Conservation (phyloP, 2,329 filamentous ascomycete species). For the Aspergillus japonicus region DNA sequence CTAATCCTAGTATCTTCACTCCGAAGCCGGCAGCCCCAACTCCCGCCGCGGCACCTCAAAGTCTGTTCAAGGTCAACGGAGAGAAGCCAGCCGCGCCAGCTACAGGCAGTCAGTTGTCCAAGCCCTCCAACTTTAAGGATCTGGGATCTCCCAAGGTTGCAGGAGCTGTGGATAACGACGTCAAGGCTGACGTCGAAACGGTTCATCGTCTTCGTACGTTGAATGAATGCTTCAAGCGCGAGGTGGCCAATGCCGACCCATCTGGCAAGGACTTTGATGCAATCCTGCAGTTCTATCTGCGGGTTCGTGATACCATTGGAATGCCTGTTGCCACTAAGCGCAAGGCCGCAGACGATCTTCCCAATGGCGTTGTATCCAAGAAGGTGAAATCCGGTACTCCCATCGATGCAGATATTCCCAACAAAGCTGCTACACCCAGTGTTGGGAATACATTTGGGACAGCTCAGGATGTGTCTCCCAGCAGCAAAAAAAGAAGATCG, state of each 20-base stretch:
- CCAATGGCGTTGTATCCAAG: constrained; percentile 19
- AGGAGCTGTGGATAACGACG: constrained; percentile 17
- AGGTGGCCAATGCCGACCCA: constrained; percentile 33
- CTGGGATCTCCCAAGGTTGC: constrained; percentile 21
- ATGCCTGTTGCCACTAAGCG: constrained; percentile 34
- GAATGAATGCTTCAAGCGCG: constrained; percentile 36
- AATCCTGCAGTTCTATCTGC: constrained; percentile 39
- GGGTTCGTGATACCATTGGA: constrained; percentile 39
- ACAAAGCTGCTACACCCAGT: constrained; percentile 1
- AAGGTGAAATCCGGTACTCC: constrained; percentile 22
- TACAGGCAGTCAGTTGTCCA: constrained; percentile 2
- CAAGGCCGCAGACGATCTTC: constrained; percentile 24
- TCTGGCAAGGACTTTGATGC: constrained; percentile 35
- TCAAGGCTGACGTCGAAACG: constrained; percentile 21
- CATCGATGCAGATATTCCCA: neutral
- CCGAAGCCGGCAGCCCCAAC: constrained; percentile 9
- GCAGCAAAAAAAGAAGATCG: constrained; percentile 22
- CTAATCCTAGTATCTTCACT: constrained; percentile 6
- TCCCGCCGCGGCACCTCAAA: constrained; percentile 10
- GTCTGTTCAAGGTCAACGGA: constrained; percentile 17
- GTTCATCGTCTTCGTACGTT: constrained; percentile 34
- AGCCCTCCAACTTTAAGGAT: constrained; percentile 11
- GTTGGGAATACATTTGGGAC: constrained; percentile 21
- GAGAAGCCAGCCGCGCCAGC: constrained; percentile 5
- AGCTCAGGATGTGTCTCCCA: constrained; percentile 6